Base-by-base conservation (phyloP, 805 yeast species). In the Peterozyma toletana region DNA sequence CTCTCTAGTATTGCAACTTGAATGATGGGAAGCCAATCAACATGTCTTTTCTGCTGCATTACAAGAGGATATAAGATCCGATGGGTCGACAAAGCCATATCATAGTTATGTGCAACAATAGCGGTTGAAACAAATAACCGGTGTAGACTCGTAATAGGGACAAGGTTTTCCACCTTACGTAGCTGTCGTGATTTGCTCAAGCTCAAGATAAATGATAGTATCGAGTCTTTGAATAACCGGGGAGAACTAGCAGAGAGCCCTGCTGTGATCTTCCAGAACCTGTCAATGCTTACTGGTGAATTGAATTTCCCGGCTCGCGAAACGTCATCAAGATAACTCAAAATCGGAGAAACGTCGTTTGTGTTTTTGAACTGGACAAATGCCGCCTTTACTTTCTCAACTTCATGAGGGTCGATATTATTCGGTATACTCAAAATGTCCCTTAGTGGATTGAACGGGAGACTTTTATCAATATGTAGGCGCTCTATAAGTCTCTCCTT, bases 21-120 rank as follows among this genome's bases (percentile, higher is more conserved):
- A 4, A 44, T 38, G 4, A 37, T 18, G 7, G 47, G 47, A 6
- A 13, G 11, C 47, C 47, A 44, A 27, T 44, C 38, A 11, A 44
- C 16, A 9, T 33, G 17, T 13, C 30, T 14, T 29, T 37, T 14
- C 16, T 21, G 11, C 2, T 9, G 14, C 10, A n/a, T 37, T 10
- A 38, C 21, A 11, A 42, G 11, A 13, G 41, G n/a, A 18, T 27
- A 21, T 27, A 44, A 38, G 2, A 3, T 9, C 34, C 30, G 6
- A 33, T 45, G 44, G 14, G 39, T 13, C 15, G 38, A 11, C 14
- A 48, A 35, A 31, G 48, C 39, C 4, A 14, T 4, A 21, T 30
- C 30, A 36, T 40, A 35, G 5, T 40, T 29, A 7, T 21, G 27
- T 4, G 27, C 27, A 21, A 21, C 27, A 21, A 21, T 21, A 5